Conservation (phyloP, 2,329 filamentous ascomycete species). For the Arthroderma uncinatum region DNA sequence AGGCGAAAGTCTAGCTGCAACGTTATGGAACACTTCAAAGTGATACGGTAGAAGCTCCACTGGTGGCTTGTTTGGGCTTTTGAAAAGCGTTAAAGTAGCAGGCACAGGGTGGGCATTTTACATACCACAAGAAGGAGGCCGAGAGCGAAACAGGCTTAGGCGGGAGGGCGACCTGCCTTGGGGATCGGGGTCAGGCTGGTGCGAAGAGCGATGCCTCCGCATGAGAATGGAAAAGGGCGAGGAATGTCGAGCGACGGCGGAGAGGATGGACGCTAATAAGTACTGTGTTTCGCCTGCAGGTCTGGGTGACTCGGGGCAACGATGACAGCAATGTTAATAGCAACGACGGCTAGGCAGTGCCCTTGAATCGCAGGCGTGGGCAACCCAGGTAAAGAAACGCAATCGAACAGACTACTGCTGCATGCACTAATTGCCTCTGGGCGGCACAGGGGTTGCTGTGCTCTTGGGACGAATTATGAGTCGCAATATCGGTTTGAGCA, state of each 20-base stretch:
- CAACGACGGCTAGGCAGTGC: neutral
- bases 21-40: neutral
- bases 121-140: slow-evolving; percentile 6
- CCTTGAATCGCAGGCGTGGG: neutral
- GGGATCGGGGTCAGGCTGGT: slow-evolving; percentile 5
- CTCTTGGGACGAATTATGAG: neutral
- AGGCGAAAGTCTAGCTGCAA: neutral
- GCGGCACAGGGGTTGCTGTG: neutral
- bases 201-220: slow-evolving; percentile 5
- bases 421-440: neutral
- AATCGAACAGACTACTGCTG: slow-evolving; percentile 3
- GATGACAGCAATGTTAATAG: neutral
- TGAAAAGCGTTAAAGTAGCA: neutral
- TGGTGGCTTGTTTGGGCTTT: slow-evolving; percentile 3
- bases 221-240: slow-evolving; percentile 3
- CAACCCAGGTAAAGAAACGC: neutral
- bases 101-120: slow-evolving; percentile 1
- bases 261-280: neutral
- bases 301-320: neutral
- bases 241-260: neutral
- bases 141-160: slow-evolving; percentile 6
- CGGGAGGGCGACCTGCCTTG: slow-evolving; percentile 3
- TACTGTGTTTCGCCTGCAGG: neutral
- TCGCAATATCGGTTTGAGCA: neutral
- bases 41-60: slow-evolving; percentile 4